Evolutionary conservation across 768 basidiomycete genomes (phyloP), one percentile per base, ranked within the genome.

Genomic region (Rhodosporidiobolus sp.): DNA sequence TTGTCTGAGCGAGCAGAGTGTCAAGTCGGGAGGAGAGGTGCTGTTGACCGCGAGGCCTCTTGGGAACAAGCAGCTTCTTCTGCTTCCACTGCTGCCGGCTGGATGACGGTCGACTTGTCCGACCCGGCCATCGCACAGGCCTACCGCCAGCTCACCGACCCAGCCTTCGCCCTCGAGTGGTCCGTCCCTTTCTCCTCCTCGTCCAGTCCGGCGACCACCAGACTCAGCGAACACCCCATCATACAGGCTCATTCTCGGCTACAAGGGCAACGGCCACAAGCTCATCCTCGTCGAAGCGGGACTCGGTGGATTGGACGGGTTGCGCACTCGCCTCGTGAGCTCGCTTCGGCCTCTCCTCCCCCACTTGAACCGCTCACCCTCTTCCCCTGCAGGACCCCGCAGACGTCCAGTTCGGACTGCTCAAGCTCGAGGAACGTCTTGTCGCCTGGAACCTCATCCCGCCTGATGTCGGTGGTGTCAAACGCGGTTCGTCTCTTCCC

Each of bases 231-330:
- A 0, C 22, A 16, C 53, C 4, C 35, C 17, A 3, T 12, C 43
- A 8, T 26, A 32, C 65, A 72, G 70, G 70, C 46, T 65, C 26
- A 49, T 65, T 0, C 48, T 72, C 48, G 65, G 54, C 12, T 35
- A 60, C 11, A 20, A 19, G 1, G 17, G n/a, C 3, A 20, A 35
- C 1, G 0, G 30, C 6, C 56, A 24, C 20, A 34, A 34, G 16
- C 64, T 71, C 6, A 1, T 2, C 0, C 8, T 53, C 8, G 32
- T n/a, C 5, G 58, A 16, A 6, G 20, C 34, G 6, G 69, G 69
- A 16, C 10, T 26, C 0, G 30, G 19, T 16, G 64, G 70, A 14
- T 26, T 66, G 7, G 53, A 60, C 8, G 56, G 56, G 48, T 32
- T 71, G 34, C 24, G 69, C 3, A 22, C 6, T 5, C 26, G 43